phyloP scores from a whole-genome alignment of 2,329 filamentous ascomycete species.

The Xylogone sp. region DNA sequence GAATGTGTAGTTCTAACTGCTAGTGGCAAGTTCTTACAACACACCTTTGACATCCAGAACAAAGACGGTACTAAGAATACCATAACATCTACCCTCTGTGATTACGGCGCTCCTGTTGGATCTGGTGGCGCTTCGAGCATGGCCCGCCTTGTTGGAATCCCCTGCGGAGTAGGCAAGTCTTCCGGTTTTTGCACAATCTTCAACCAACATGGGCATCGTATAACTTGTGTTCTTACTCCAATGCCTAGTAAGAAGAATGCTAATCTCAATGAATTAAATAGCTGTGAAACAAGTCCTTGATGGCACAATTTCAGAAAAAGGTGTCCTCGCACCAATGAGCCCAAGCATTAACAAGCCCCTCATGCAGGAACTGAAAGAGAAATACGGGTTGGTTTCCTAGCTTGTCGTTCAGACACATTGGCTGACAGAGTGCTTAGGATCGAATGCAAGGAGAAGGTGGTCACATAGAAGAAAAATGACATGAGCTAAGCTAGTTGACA shows the following conservation, averaged over 20 bases:
- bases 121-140: slow-evolving; percentile 71
- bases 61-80: slow-evolving; percentile 75
- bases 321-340: slow-evolving; percentile 71
- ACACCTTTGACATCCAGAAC: slow-evolving; percentile 81
- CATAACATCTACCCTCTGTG: slow-evolving; percentile 73
- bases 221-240: too few relatives aligned
- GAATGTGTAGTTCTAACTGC: background rate
- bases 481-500: too few relatives aligned
- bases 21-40: slow-evolving; percentile 60
- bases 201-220: too few relatives aligned
- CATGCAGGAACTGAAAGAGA: slow-evolving; percentile 65
- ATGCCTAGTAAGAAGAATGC: background rate
- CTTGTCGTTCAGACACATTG: background rate
- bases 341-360: slow-evolving; percentile 65
- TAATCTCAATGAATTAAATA: slow-evolving; percentile 32
- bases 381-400: slow-evolving; percentile 46
- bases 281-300: slow-evolving; percentile 73
- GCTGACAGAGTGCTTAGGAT: background rate
- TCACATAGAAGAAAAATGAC: slow-evolving; percentile 37
- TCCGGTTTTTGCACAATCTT: background rate
- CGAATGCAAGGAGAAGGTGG: slow-evolving; percentile 16
- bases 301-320: slow-evolving; percentile 65
- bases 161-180: slow-evolving; percentile 55
- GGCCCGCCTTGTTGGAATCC: slow-evolving; percentile 77
- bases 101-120: slow-evolving; percentile 68